Percentiles rank a stretch among this genome's conserved stretches.
Conservation (phyloP, 306 rosid species). For the Ammopiptanthus mongolicus region DNA sequence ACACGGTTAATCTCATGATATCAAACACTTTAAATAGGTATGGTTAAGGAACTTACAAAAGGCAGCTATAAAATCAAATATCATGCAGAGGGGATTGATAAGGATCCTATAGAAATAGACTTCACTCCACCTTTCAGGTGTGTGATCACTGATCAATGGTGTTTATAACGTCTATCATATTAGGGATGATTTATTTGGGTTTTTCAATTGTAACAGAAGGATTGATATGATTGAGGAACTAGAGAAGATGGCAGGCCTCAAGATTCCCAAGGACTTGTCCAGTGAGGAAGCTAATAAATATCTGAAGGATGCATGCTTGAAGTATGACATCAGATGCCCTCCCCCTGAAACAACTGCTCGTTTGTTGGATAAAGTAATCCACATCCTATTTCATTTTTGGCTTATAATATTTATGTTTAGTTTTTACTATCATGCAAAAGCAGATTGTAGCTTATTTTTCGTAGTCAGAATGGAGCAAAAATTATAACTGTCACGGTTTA, state of each 20-base stretch:
- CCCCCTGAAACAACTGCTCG: conserved; percentile 90
- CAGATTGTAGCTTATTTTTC: background rate
- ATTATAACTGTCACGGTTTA: background rate
- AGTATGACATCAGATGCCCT: conserved; percentile 71
- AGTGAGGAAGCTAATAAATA: conserved; percentile 76
- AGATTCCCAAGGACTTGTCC: conserved; percentile 72
- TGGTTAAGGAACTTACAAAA: conserved; percentile 77
- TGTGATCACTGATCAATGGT: background rate
- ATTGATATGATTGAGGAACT: conserved; percentile 88
- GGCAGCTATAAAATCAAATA: conserved; percentile 78
- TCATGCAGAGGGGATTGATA: conserved; percentile 73
- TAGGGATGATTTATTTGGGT: conserved; percentile 7
- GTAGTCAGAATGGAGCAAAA: background rate
- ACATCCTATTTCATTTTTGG: background rate
- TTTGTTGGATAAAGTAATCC: conserved; percentile 74
- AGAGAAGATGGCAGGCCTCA: conserved; percentile 70
- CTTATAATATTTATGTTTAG: background rate
- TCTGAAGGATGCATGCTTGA: conserved; percentile 65
- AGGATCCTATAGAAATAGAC: conserved; percentile 69
- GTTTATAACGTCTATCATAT: background rate
- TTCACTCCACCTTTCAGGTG: conserved; percentile 77
- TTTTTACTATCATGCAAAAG: background rate
- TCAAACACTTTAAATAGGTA: conserved; percentile 42
- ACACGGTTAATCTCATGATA: conserved; percentile 17
- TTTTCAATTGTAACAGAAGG: conserved; percentile 51